Evolutionary conservation across 495 filamentous ascomycete species (phyloP), one percentile per base, ranked within the genome.

Genomic region (Hypoxylon rickii): DNA sequence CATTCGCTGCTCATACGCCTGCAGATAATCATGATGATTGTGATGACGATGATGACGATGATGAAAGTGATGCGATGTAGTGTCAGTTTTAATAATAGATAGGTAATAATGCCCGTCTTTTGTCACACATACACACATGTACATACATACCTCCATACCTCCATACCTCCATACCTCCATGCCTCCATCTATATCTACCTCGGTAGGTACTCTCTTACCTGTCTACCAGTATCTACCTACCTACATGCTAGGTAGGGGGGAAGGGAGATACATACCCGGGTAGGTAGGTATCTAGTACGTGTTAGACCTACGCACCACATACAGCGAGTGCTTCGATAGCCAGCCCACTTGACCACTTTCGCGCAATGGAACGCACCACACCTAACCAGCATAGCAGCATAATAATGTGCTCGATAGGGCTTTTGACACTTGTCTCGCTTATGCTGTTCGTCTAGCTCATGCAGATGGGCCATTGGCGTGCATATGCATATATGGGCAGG

Each of bases 351-450:
- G 37, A 41, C 21, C 21, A 31, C 22, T 36, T 43, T 36, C 18
- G 31, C 24, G 38, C 44, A 47, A 55, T 55, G 58, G 40, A 51
- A 61, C 58, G 38, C 58, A 55, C 45, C 33, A 51, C 41, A 39
- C 31, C 33, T 13, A 12, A 44, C 51, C 29, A 42, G 51, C 51
- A 39, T 32, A 52, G 38, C 38, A 36, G 31, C 45, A 55, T 51
- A 51, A 44, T 42, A 17, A 53, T 29, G 53, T 55, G 51, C 48
- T 63, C 59, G 53, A 63, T 58, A 63, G 59, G 59, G 59, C 59
- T 63, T 41, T 50, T 53, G 49, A 63, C 59, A 63, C 59, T 58
- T 63, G 59, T 63, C 59, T 63, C 59, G 59, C 59, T 63, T 63
- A 63, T 63, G 59, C 59, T 53, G 59, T 63, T 63, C 59, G 59